phyloP scores from a whole-genome alignment of 1,139 yeast species.

The Debaryomycetaceae sp. region DNA sequence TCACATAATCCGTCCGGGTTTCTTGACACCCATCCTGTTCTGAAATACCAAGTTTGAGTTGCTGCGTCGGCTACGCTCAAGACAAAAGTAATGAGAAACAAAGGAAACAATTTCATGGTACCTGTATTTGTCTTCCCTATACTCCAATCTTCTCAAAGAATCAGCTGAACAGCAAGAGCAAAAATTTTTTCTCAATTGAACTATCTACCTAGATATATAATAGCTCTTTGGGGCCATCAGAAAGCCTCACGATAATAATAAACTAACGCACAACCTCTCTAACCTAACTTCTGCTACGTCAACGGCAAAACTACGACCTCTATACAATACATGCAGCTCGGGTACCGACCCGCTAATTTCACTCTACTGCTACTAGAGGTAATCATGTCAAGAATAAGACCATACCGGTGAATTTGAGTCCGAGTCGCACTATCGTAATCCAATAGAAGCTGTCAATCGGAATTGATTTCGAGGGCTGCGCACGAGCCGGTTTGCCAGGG shows the following conservation, averaged over 20 bases:
- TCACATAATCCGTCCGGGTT: constrained; percentile 62
- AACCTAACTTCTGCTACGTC: neutral
- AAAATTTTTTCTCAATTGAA: constrained; percentile 7
- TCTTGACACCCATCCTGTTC: constrained; percentile 52
- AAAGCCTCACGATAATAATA: neutral
- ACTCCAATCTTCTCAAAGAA: constrained; percentile 8
- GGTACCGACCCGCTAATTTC: no score
- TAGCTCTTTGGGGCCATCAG: neutral
- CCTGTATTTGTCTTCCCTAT: constrained; percentile 4
- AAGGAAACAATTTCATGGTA: constrained; percentile 10
- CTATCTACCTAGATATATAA: constrained; percentile 4
- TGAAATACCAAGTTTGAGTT: constrained; percentile 51
- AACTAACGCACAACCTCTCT: neutral
- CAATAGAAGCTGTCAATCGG: neutral
- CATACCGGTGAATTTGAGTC: neutral
- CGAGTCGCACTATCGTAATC: neutral
- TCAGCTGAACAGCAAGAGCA: constrained; percentile 9
- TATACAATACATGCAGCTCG: neutral
- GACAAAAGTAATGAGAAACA: constrained; percentile 10
- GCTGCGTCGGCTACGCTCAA: constrained; percentile 24
- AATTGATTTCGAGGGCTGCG: no score
- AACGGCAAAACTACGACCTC: neutral
- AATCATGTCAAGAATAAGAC: no score
- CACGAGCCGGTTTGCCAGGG: no score
- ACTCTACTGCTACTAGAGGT: no score